Evolutionary conservation across 495 filamentous ascomycete species (phyloP).

Genomic region (Penicillium waksmanii): DNA sequence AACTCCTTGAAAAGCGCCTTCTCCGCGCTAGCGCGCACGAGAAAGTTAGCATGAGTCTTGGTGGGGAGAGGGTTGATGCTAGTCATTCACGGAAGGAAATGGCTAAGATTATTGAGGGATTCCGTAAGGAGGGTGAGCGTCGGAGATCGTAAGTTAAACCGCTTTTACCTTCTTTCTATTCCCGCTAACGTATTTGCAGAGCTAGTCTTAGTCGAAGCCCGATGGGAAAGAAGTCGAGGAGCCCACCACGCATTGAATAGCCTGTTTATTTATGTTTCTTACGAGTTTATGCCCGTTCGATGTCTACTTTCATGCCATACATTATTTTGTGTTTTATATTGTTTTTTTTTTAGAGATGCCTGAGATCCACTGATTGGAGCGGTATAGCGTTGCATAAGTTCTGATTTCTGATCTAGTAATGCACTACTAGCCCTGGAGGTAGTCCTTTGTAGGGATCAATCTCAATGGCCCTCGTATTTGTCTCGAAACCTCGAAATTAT

Average conservation of each 20-base stretch:
- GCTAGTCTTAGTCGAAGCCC: conserved; percentile 37
- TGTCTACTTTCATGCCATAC: conserved; percentile 20
- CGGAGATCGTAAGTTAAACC: conserved; percentile 67
- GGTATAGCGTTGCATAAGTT: conserved; percentile 8
- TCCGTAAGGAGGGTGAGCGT: conserved; percentile 80
- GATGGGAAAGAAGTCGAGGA: conserved; percentile 44
- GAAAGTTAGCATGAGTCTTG: conserved; percentile 94
- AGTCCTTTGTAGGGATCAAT: too few relatives aligned
- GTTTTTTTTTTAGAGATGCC: neutral
- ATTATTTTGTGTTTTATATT: conserved; percentile 10
- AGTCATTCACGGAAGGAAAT: conserved; percentile 80
- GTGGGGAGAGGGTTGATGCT: conserved; percentile 77
- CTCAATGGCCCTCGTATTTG: too few relatives aligned
- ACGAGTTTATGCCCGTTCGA: conserved; percentile 22
- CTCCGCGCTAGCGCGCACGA: conserved; percentile 72
- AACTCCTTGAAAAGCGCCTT: conserved; percentile 82
- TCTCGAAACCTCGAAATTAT: too few relatives aligned
- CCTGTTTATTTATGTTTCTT: conserved; percentile 5
- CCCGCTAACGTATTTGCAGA: too few relatives aligned
- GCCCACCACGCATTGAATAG: conserved; percentile 51
- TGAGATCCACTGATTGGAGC: neutral
- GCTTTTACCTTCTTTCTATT: too few relatives aligned
- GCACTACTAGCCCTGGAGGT: too few relatives aligned
- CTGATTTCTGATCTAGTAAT: neutral
- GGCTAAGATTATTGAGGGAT: conserved; percentile 78